Evolutionary conservation across 192 early-diverging fungal genomes (phyloP).

Genomic region (Jimgerdemannia lactiflua): DNA sequence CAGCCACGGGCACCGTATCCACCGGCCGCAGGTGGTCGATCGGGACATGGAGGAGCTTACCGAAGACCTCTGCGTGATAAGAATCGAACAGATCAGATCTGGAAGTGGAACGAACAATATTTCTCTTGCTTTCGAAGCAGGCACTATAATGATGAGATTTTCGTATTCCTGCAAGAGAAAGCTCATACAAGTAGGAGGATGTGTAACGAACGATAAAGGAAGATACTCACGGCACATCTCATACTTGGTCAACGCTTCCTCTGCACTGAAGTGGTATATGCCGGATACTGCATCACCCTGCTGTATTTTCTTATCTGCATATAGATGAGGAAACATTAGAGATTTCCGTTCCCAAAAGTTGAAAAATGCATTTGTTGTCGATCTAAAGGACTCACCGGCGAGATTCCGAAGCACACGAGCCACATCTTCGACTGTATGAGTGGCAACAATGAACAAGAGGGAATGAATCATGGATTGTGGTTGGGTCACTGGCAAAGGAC

Average conservation of each 20-base stretch:
- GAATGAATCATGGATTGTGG: no score
- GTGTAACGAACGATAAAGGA: background rate
- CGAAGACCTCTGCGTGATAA: conserved; percentile 41
- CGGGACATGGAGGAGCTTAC: conserved; percentile 36
- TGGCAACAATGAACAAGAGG: background rate
- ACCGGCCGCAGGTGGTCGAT: conserved; percentile 49
- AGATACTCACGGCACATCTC: conserved; percentile 58
- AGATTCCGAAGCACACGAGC: conserved; percentile 67
- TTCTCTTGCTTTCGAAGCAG: background rate
- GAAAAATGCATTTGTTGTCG: background rate
- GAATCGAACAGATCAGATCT: background rate
- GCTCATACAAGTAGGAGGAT: background rate
- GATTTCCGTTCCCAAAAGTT: background rate
- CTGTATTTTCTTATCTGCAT: conserved; percentile 31
- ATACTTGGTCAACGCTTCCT: conserved; percentile 67
- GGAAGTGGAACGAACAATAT: background rate
- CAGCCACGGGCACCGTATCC: conserved; percentile 27
- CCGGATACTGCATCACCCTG: conserved; percentile 43
- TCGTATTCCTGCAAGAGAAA: background rate
- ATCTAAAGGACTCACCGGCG: conserved; percentile 24
- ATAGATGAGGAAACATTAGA: background rate
- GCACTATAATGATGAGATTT: conserved; percentile 3
- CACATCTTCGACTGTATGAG: conserved; percentile 57
- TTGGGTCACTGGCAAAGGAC: no score
- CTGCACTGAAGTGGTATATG: conserved; percentile 59